Conservation (phyloP, 345 rosid genomes). For the Lepidium sativum region DNA sequence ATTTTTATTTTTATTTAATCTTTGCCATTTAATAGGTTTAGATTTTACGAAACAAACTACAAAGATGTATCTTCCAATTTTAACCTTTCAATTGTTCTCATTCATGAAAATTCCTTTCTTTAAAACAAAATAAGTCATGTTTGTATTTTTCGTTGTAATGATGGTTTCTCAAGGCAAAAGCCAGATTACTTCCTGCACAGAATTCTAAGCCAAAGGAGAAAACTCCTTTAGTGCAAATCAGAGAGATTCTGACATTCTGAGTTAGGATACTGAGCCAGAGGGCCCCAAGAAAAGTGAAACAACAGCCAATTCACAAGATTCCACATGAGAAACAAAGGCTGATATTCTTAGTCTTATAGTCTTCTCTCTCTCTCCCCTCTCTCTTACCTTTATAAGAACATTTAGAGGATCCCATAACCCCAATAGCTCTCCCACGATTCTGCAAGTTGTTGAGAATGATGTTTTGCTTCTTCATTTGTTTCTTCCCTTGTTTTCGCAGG, state of each 20-base stretch:
- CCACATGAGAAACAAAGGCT: conserved; percentile 20
- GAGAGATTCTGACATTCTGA: conserved; percentile 25
- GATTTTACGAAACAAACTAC: too few species aligned
- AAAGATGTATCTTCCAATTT: not conserved
- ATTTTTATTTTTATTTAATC: not conserved
- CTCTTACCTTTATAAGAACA: not conserved
- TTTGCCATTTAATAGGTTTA: not conserved
- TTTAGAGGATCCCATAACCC: conserved; percentile 13
- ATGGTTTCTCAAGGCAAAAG: conserved; percentile 12
- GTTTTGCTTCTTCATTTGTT: conserved; percentile 20
- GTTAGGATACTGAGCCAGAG: conserved; percentile 4
- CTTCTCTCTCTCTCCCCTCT: not conserved
- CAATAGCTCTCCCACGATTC: conserved; percentile 1
- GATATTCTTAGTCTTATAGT: not conserved
- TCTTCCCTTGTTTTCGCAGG: conserved; percentile 31
- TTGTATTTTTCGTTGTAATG: not conserved
- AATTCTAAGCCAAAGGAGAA: not conserved
- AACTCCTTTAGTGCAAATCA: not conserved
- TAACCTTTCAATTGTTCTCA: not conserved
- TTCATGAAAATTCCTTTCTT: too few species aligned
- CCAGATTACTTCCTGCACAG: not conserved
- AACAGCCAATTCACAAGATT: conserved; percentile 14
- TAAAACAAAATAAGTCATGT: not conserved
- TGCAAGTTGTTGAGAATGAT: conserved; percentile 9
- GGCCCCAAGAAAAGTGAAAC: conserved; percentile 18